Conservation (phyloP, 169 alveolate species). For the Plasmodium relictum region DNA sequence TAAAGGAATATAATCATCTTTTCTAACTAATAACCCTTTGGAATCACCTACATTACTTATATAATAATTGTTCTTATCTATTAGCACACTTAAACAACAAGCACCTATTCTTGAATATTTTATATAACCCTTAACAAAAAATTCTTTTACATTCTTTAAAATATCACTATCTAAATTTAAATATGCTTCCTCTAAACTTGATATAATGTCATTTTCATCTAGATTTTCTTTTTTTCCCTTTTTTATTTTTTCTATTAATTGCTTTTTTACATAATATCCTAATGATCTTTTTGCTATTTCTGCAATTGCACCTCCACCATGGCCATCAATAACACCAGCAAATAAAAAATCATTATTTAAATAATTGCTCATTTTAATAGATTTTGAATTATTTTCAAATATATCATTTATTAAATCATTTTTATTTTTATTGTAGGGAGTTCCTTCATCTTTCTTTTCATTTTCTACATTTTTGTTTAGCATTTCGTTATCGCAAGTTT, state of each 20-base stretch:
- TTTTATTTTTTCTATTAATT: slow-evolving; percentile 30
- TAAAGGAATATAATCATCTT: slow-evolving; percentile 12
- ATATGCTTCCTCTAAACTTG: slow-evolving; percentile 51
- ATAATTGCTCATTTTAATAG: neutral
- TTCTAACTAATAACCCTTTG: slow-evolving; percentile 22
- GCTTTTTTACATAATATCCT: slow-evolving; percentile 45
- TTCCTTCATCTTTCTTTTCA: neutral
- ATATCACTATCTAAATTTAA: slow-evolving; percentile 26
- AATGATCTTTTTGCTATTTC: slow-evolving; percentile 48
- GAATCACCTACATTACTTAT: slow-evolving; percentile 71
- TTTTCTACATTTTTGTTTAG: neutral
- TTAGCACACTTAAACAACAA: slow-evolving; percentile 57
- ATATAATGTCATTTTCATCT: slow-evolving; percentile 20
- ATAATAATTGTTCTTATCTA: slow-evolving; percentile 38
- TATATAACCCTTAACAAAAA: neutral
- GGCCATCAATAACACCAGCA: slow-evolving; percentile 72
- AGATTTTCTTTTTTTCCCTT: neutral
- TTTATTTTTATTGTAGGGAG: neutral
- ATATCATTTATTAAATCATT: neutral
- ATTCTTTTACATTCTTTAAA: slow-evolving; percentile 13
- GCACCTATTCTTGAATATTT: slow-evolving; percentile 35
- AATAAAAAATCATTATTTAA: slow-evolving; percentile 21
- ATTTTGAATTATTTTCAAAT: no score
- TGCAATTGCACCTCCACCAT: slow-evolving; percentile 52
- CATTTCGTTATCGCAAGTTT: no score